Evolutionary conservation across 805 yeast species (phyloP).

Genomic region (Sugiyamaella americana): DNA sequence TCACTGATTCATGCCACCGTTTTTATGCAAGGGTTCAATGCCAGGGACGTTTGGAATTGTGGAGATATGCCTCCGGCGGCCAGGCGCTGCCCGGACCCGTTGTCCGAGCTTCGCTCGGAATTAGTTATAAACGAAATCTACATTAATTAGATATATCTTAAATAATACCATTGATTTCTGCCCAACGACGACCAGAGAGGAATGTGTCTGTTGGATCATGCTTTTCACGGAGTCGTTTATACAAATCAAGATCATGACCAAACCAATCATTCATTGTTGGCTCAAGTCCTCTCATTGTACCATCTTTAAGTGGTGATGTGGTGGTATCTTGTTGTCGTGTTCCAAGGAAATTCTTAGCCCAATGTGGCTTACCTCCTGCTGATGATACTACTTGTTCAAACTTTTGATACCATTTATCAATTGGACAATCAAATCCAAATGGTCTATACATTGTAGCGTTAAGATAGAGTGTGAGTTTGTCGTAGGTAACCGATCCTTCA

Average conservation of each 20-base stretch:
- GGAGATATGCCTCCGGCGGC: too few relatives aligned
- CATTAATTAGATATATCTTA: not conserved
- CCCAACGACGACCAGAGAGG: conserved; percentile 74
- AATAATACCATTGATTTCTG: conserved; percentile 59
- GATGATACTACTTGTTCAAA: conserved; percentile 73
- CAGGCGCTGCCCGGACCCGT: too few relatives aligned
- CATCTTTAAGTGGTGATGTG: conserved; percentile 35
- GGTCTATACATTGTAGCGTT: conserved; percentile 97
- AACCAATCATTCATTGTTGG: conserved; percentile 69
- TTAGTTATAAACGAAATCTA: not conserved
- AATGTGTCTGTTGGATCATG: conserved; percentile 82
- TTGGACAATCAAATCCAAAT: conserved; percentile 66
- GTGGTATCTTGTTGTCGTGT: conserved; percentile 24
- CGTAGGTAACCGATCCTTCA: conserved; percentile 45
- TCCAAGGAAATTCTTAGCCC: conserved; percentile 95
- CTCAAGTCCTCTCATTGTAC: conserved; percentile 76
- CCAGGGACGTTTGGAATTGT: too few relatives aligned
- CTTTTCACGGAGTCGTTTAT: conserved; percentile 55
- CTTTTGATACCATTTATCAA: conserved; percentile 67
- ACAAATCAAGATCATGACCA: conserved; percentile 59
- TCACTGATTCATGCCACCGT: too few relatives aligned
- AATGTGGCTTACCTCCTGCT: conserved; percentile 91
- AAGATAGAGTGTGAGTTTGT: conserved; percentile 76
- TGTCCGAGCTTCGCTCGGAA: too few relatives aligned
- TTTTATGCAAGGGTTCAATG: too few relatives aligned